Base-by-base conservation (phyloP, 2,329 filamentous ascomycete genomes). In the Ophiostoma sp. region DNA sequence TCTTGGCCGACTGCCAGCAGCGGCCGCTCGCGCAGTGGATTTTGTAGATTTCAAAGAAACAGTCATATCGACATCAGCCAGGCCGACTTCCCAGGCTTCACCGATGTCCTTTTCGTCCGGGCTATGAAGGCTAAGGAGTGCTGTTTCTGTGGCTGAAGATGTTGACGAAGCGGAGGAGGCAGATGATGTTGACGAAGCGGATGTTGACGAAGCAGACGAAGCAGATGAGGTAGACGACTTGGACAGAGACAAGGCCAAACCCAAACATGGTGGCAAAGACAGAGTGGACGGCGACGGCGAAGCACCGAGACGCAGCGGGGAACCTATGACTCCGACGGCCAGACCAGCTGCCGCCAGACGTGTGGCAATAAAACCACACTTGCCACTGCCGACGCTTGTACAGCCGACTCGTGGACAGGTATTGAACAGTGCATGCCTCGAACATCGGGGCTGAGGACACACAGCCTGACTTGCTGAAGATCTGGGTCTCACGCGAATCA, bases 281-380 rank as follows among this genome's bases (percentile, higher is more conserved):
- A 27, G 27, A 27, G 27, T 1, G 27, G 27, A 27, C 27, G 27
- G 27, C 27, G 27, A 27, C 2, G 27, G 27, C 27, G 27, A 27
- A 27, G 18, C 27, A 2, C 36, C n/a, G 12, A 66, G 12, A 7
- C 55, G 36, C 6, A 68, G 14, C 8, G 67, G 67, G 5, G 64
- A 68, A 4, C 63, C 64, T 7, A 68, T 55, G 14, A 40, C 67
- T 5, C 64, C 67, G 36, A 68, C 67, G n/a, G 67, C 67, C 52
- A 68, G 67, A 11, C 67, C 67, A 1, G 52, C 67, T 1, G 49
- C 67, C 4, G 67, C 67, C 36, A 68, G 67, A 16, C 55, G 42
- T 3, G 45, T n/a, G 1, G 12, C 64, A 7, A 62, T 52, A 12
- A 62, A 60, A 9, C 52, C 41, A 16, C 63, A 36, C 14, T 12